Percentiles rank a stretch among this genome's conserved stretches.
Conservation (phyloP, 495 filamentous ascomycete species). For the Aspergillus leporis region DNA sequence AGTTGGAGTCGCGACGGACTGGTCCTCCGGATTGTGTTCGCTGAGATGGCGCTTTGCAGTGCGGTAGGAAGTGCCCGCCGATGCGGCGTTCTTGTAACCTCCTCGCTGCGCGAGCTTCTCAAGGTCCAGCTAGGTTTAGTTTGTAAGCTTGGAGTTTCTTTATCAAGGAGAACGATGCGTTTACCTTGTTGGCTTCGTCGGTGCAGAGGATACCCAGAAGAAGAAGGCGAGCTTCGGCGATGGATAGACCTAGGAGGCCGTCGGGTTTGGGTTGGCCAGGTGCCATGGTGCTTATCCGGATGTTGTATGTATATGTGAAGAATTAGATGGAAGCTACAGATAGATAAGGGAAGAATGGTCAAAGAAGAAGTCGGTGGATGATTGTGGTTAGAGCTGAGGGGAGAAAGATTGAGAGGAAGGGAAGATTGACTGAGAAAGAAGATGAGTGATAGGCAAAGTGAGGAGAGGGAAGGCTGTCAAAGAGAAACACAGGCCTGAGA, state of each 20-base stretch:
- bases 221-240: constrained; percentile 23
- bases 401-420: background rate
- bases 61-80: constrained; percentile 31
- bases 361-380: constrained; percentile 2
- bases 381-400: constrained; percentile 3
- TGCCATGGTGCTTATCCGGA: constrained; percentile 16
- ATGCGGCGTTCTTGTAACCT: constrained; percentile 34
- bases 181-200: constrained; percentile 24
- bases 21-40: background rate
- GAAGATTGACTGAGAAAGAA: constrained; percentile 9
- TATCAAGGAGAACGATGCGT: background rate
- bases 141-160: background rate
- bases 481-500: background rate
- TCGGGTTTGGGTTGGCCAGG: constrained; percentile 19
- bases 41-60: constrained; percentile 30
- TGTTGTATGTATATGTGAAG: background rate
- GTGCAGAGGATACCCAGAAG: constrained; percentile 24
- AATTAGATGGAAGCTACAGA: background rate
- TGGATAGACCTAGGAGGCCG: constrained; percentile 20
- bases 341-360: background rate
- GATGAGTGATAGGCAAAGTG: constrained; percentile 1
- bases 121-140: constrained; percentile 35
- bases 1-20: background rate
- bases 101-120: constrained; percentile 35
- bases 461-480: background rate